These are phyloP conservation scores for Fennellomyces sp. DNA, from an alignment of 371 early-diverging fungal species.

Conservation along the genomic window DNA sequence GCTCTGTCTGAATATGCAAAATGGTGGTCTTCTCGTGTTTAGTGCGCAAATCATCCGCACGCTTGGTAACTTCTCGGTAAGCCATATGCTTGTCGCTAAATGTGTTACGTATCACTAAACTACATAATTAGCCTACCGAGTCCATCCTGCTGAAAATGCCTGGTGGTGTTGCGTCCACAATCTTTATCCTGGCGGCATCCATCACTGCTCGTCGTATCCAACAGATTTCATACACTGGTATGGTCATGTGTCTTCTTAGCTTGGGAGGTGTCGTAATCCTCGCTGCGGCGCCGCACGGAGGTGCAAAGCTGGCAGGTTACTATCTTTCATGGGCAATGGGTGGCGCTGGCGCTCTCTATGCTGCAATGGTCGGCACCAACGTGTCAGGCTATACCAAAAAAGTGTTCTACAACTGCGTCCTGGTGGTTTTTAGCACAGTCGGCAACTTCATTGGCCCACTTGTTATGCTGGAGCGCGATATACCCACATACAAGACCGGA, in stretches of 20 bases:
- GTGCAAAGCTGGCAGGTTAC: slow-evolving; percentile 33
- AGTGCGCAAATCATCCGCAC: slow-evolving; percentile 31
- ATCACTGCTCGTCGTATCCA: slow-evolving; percentile 20
- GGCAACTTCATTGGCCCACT: slow-evolving; percentile 44
- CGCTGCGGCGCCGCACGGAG: slow-evolving; percentile 20
- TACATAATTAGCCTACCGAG: slow-evolving; percentile 9
- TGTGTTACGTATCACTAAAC: neutral
- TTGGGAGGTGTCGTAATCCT: slow-evolving; percentile 31
- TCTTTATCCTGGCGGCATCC: slow-evolving; percentile 14
- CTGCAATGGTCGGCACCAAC: slow-evolving; percentile 27
- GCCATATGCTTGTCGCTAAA: neutral
- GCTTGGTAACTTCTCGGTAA: slow-evolving; percentile 40
- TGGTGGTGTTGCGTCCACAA: slow-evolving; percentile 18
- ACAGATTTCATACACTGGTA: slow-evolving; percentile 20
- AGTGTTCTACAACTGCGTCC: slow-evolving; percentile 30
- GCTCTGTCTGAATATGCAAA: slow-evolving; percentile 24
- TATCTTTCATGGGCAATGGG: slow-evolving; percentile 27
- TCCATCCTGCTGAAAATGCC: slow-evolving; percentile 40
- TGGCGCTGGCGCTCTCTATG: slow-evolving; percentile 27
- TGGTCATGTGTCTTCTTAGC: slow-evolving; percentile 17
- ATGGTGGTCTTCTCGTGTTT: slow-evolving; percentile 38
- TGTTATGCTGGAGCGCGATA: slow-evolving; percentile 22
- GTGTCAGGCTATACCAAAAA: slow-evolving; percentile 47
- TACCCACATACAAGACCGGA: slow-evolving; percentile 19
- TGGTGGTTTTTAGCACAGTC: slow-evolving; percentile 29